Evolutionary conservation across 768 basidiomycete genomes (phyloP), one percentile per base, ranked within the genome.

Genomic region (Pholiota microspora): DNA sequence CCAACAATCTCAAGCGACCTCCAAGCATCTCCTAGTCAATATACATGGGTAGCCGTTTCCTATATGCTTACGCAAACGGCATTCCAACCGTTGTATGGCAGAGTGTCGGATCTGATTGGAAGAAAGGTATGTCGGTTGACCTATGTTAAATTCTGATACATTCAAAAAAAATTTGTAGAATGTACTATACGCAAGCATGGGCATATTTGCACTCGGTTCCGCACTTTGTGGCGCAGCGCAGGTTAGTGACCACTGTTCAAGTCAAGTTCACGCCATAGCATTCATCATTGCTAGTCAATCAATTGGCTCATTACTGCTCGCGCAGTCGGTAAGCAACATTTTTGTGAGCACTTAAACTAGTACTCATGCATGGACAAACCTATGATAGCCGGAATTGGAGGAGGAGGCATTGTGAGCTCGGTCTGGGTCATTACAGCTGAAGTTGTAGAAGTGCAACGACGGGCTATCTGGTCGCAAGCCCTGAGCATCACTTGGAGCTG

Each of bases 361-460:
- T 72, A 48, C 55, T 81, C 51, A 32, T 51, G 31, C 38, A 45
- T 45, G 24, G n/a, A 58, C 21, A 49, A 44, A 48, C 35, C 10
- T 46, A 27, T 35, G 16, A 31, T 50, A 78, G 87, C 89, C 56
- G 92, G 92, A 38, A 75, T 90, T 55, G 92, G 92, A n/a, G 92
- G 86, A 13, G 92, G 92, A 31, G 92, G 92, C 7, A 92, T 94
- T 59, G 91, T 92, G 54, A 83, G 83, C 65, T 80, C 87, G 38
- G 90, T 93, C 31, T 93, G 92, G 92, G 83, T 89, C 21, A 86
- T 94, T 55, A 92, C 89, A 42, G 81, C 90, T 59, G 91, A 94
- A 67, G 84, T 94, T 55, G 91, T 93, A 36, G 83, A 86, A 67
- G 77, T 83, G 25, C 76, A 73, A 56, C 73, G 79, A 55, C 82